Base-by-base conservation (phyloP, 2,329 filamentous ascomycete species). In the Penicillium decumbens region DNA sequence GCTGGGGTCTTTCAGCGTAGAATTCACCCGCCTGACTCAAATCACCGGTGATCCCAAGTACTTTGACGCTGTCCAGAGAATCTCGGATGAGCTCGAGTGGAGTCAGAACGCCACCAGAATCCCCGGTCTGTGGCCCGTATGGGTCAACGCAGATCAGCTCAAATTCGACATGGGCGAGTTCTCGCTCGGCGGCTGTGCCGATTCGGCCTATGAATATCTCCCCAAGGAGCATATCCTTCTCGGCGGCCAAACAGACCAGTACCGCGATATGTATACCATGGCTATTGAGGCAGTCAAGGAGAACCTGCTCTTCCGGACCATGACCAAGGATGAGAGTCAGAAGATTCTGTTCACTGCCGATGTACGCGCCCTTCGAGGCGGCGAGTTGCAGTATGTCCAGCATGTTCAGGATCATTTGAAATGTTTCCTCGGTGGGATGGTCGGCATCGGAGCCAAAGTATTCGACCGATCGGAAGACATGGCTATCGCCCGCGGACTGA, bases 11-110 rank as follows among this genome's bases (percentile, higher is more conserved):
- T 73, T 96, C 55, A 85, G 84, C n/a, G 78, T 96, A 75, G 91
- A 96, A 67, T 95, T 96, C 68, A 95, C 89, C 0, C 81, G 90
- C 9, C 77, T 96, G 29, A 87, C 90, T 4, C 91, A 96, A 68
- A 75, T 95, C 51, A 95, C 90, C 0, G 80, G 82, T 29, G 78
- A 93, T 53, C 73, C 84, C 49, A 91, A 85, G 65, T 96, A 93
- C 72, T 96, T 92, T 64, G 91, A 95, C 68, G 91, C 90, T 18
- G 79, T 95, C 42, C 88, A 89, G 49, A 83, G 91, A 50, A 88
- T 96, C 61, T 92, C 88, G 23, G 75, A 95, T 62, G 83, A 83
- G 2, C 77, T 96, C 18, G 80, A 89, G 52, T 79, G 85, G 37
- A 83, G 84, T 71, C 89, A 95, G 71, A 80, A 83, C 58, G 68